A percentile compares a stretch with the other conserved stretches of the same genome.
Evolutionary conservation across 495 filamentous ascomycete genomes (phyloP).

Genomic region (Penicillium tannophilum): DNA sequence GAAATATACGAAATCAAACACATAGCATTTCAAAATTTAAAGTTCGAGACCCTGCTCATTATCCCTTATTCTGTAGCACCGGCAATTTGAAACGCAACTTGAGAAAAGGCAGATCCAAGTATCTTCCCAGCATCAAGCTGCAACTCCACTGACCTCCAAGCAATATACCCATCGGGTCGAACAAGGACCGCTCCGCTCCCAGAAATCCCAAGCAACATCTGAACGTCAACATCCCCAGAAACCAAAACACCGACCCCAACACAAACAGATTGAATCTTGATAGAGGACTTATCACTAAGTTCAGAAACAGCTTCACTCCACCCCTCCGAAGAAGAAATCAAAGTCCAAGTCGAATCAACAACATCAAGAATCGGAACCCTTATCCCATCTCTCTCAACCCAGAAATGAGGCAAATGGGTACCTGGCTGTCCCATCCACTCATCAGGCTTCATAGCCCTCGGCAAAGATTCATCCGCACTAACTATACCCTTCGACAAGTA

Average conservation of each 20-base stretch:
- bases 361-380: constrained; percentile 23
- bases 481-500: constrained; percentile 22
- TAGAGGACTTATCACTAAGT: constrained; percentile 6
- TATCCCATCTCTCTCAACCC: constrained; percentile 17
- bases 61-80: too few species aligned
- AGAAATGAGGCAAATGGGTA: constrained; percentile 31
- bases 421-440: constrained; percentile 34
- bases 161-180: constrained; percentile 35
- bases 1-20: too few species aligned
- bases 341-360: constrained; percentile 20
- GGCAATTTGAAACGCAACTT: constrained; percentile 8
- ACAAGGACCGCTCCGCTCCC: constrained; percentile 25
- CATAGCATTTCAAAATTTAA: too few species aligned
- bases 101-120: constrained; percentile 8
- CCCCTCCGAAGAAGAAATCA: constrained; percentile 16
- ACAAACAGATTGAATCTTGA: constrained; percentile 12
- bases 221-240: constrained; percentile 11
- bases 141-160: constrained; percentile 24
- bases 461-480: constrained; percentile 15
- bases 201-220: constrained; percentile 19
- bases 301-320: constrained; percentile 16
- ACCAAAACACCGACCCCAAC: constrained; percentile 18
- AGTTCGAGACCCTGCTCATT: not conserved
- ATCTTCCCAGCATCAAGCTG: constrained; percentile 5
- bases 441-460: constrained; percentile 27